Conservation (phyloP, 352 stramenopile genomes). For the Pythium brachiatum region DNA sequence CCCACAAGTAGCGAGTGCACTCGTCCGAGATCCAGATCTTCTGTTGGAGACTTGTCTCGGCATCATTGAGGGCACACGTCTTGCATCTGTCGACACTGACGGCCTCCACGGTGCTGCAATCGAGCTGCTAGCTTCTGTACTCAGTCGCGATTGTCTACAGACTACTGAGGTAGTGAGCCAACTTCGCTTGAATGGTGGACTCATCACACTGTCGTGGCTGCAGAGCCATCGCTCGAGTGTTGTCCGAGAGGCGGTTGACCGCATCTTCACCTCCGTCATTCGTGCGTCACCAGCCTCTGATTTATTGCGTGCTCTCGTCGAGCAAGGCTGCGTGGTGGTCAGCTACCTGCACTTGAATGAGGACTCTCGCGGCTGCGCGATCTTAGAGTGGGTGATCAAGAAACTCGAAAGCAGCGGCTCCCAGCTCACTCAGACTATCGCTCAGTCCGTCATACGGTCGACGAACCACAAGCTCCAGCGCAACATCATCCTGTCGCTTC, state of each 20-base stretch:
- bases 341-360: slow-evolving; percentile 19
- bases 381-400: slow-evolving; percentile 30
- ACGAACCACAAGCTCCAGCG: slow-evolving; percentile 41
- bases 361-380: neutral
- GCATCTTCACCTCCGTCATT: slow-evolving; percentile 22
- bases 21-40: slow-evolving; percentile 4
- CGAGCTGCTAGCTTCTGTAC: slow-evolving; percentile 3
- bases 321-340: slow-evolving; percentile 49
- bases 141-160: slow-evolving; percentile 15
- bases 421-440: slow-evolving; percentile 27
- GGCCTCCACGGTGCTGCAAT: neutral
- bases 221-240: slow-evolving; percentile 21
- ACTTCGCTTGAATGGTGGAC: slow-evolving; percentile 34
- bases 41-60: slow-evolving; percentile 5
- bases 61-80: neutral
- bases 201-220: slow-evolving; percentile 45
- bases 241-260: slow-evolving; percentile 24
- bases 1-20: neutral
- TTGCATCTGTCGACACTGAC: neutral
- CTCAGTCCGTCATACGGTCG: slow-evolving; percentile 30
- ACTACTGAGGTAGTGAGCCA: slow-evolving; percentile 20
- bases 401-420: slow-evolving; percentile 26
- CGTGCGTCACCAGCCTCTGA: slow-evolving; percentile 30
- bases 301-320: slow-evolving; percentile 36
- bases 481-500: slow-evolving; percentile 41